phyloP scores from a whole-genome alignment of 2,329 filamentous ascomycete species.

The Botrytis medusae region DNA sequence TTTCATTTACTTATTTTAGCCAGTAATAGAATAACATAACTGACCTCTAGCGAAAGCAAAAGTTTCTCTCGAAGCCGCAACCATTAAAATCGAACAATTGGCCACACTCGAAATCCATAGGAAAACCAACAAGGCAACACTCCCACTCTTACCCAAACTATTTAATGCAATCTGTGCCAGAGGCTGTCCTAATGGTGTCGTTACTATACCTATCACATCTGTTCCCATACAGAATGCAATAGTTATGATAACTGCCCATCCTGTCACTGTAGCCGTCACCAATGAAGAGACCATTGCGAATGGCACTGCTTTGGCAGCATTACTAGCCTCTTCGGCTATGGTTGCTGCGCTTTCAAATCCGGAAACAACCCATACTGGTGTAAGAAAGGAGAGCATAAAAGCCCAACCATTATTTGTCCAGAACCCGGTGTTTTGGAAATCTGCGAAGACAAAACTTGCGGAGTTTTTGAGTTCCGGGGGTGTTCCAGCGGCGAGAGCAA shows the following conservation, averaged over 20 bases:
- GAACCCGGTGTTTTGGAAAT: constrained; percentile 38
- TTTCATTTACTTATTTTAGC: neutral
- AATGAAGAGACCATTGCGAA: constrained; percentile 40
- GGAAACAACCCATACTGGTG: constrained; percentile 40
- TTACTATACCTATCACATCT: constrained; percentile 48
- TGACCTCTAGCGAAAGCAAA: constrained; percentile 39
- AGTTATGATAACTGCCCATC: constrained; percentile 58
- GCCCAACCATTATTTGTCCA: constrained; percentile 39
- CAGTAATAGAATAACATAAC: neutral
- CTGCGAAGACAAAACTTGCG: constrained; percentile 36
- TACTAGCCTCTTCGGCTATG: constrained; percentile 39
- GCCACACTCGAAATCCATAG: constrained; percentile 37
- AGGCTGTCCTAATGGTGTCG: constrained; percentile 50
- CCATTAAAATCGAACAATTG: constrained; percentile 40
- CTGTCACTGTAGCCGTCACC: constrained; percentile 42
- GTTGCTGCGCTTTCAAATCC: constrained; percentile 39
- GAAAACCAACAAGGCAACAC: constrained; percentile 43
- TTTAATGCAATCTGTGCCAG: constrained; percentile 59
- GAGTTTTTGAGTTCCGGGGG: constrained; percentile 35
- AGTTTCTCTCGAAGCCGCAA: constrained; percentile 38
- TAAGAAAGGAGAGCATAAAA: constrained; percentile 39
- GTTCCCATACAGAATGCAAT: constrained; percentile 56
- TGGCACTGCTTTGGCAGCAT: constrained; percentile 38
- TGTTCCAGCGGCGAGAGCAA: constrained; percentile 37
- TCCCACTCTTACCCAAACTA: constrained; percentile 52